Evolutionary conservation across 2,329 filamentous ascomycete species (phyloP), one percentile per base, ranked within the genome.

Genomic region (Diaporthe citri): DNA sequence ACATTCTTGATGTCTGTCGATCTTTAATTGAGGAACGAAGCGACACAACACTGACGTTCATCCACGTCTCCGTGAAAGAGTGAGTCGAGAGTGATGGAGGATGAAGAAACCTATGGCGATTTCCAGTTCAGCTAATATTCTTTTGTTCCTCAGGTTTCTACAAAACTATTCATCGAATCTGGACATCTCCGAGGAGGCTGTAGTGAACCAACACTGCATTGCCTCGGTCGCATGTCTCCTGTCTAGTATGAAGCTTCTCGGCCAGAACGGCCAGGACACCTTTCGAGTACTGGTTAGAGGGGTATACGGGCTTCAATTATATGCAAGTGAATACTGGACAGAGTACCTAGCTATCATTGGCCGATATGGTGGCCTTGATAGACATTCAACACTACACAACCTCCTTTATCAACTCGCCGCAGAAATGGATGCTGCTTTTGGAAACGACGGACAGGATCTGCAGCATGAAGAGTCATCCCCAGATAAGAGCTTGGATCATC

Each of bases 311-410:
- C 78, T 83, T 2, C 80, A 82, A 59, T 52, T 81, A 2, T 83
- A 83, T 71, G 78, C 82, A 2, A 79, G 75, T 2, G 79, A 82
- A 28, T 78, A 78, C 67, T 83, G 82, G 82, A 71, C 76, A 3
- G 81, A 83, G 7, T 79, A 80, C 75, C 28, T 83, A 3, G 71
- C 82, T 8, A 51, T 62, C 17, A 4, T 66, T 34, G 22, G 46
- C 71, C 67, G 25, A 17, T 22, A 25, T 8, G 1, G 4, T 17
- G 64, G 75, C 4, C 31, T 74, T 20, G 46, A 74, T 22, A 20
- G 10, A 9, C 22, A 41, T 3, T 51, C 25, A 55, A 12, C 64
- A 74, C 28, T 73, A 71, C 55, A 69, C 74, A 20, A 72, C 67
- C 39, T 28, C 34, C 31, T 71, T 52, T 46, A 73, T 52, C 51